These are phyloP conservation scores for Staphylotrichum longicolle DNA, from an alignment of 495 filamentous ascomycete genomes.

Conservation along the genomic window DNA sequence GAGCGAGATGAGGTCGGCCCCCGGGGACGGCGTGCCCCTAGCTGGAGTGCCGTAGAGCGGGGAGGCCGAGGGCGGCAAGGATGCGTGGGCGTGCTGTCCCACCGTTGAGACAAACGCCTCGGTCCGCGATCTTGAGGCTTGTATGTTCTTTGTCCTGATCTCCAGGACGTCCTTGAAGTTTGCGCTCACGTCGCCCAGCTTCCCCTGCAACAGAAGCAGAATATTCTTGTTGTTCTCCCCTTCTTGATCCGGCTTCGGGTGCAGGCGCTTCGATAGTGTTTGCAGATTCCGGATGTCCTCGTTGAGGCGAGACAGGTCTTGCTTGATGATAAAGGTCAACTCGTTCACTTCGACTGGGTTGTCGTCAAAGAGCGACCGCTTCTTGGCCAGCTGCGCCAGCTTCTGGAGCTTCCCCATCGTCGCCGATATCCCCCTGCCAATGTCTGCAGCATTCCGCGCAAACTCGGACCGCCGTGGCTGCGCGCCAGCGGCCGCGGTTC, in stretches of 20 bases:
- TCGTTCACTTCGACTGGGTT: slow-evolving; percentile 95
- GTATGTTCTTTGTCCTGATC: slow-evolving; percentile 96
- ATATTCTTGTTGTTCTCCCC: slow-evolving; percentile 98
- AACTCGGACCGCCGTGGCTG: slow-evolving; percentile 68
- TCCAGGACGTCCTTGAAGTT: slow-evolving; percentile 98
- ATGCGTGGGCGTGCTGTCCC: slow-evolving; percentile 61
- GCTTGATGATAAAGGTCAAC: slow-evolving; percentile 76
- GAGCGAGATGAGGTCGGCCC: slow-evolving; percentile 75
- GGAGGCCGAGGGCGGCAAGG: slow-evolving; percentile 66
- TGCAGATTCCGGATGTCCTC: slow-evolving; percentile 80
- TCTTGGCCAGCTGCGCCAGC: slow-evolving; percentile 88
- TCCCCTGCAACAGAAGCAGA: slow-evolving; percentile 87
- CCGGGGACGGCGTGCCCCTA: slow-evolving; percentile 53
- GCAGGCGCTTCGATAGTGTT: slow-evolving; percentile 61
- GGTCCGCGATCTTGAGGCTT: slow-evolving; percentile 84
- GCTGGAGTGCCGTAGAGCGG: slow-evolving; percentile 86
- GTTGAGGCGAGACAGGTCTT: slow-evolving; percentile 88
- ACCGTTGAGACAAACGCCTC: slow-evolving; percentile 95
- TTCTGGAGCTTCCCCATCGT: slow-evolving; percentile 95
- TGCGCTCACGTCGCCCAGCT: slow-evolving; percentile 86
- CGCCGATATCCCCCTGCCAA: slow-evolving; percentile 82
- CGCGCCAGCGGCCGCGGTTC: slow-evolving; percentile 62
- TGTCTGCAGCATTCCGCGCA: slow-evolving; percentile 82
- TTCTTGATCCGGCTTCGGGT: slow-evolving; percentile 79
- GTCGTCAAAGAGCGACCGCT: slow-evolving; percentile 97